These are phyloP conservation scores for Glycyrrhiza uralensis DNA, from an alignment of 306 rosid species.

Conservation along the genomic window DNA sequence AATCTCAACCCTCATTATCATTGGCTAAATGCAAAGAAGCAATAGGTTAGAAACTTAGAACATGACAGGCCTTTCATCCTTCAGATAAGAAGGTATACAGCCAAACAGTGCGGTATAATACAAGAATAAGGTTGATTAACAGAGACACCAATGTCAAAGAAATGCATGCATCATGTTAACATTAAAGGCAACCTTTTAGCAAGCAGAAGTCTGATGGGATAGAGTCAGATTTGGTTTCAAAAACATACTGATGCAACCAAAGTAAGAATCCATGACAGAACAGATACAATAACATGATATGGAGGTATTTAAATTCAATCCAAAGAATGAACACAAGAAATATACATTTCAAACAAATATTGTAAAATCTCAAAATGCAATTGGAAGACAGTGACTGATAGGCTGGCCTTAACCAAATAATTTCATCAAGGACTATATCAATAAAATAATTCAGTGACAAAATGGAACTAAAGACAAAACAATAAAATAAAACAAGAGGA, in stretches of 20 bases:
- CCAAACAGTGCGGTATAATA: not conserved
- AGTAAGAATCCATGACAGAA: slow-evolving; percentile 10
- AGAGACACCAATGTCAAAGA: slow-evolving; percentile 5
- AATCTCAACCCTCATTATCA: not conserved
- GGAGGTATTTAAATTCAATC: slow-evolving; percentile 20
- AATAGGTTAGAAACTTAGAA: not conserved
- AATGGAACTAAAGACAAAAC: slow-evolving; percentile 24
- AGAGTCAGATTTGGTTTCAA: slow-evolving; percentile 1
- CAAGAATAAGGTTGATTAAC: not conserved
- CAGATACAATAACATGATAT: slow-evolving; percentile 29
- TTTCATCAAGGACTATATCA: slow-evolving; percentile 43
- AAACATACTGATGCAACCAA: not conserved
- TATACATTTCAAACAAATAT: slow-evolving; percentile 48
- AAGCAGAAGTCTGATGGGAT: not conserved
- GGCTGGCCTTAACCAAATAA: slow-evolving; percentile 36
- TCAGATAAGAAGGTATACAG: not conserved
- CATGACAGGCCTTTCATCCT: not conserved
- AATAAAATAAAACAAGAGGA: slow-evolving; percentile 28
- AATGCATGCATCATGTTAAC: slow-evolving; percentile 15
- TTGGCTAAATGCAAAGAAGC: slow-evolving; percentile 11
- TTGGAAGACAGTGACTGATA: slow-evolving; percentile 27
- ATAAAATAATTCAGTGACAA: slow-evolving; percentile 44
- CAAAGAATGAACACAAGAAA: slow-evolving; percentile 18
- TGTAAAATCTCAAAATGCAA: slow-evolving; percentile 33
- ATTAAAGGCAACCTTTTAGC: slow-evolving; percentile 3